Conservation (phyloP, 768 basidiomycete species). For the Peribolospora kevripleyi region DNA sequence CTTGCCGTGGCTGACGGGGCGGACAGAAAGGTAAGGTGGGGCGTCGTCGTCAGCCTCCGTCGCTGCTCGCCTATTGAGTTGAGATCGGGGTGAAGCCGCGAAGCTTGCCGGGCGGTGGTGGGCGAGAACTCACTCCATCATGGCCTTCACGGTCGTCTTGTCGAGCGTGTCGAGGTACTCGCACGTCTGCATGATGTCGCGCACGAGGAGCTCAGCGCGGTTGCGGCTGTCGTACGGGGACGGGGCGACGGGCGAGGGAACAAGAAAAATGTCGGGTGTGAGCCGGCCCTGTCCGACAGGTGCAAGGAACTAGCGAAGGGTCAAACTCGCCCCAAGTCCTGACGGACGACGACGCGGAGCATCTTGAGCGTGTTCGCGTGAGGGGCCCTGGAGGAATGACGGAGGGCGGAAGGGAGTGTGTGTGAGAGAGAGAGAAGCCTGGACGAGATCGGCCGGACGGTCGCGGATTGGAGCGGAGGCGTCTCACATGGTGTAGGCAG, state of each 20-base stretch:
- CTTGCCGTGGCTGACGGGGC: background rate
- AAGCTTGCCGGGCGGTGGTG: no score
- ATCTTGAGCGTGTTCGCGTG: slow-evolving; percentile 14
- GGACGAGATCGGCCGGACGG: background rate
- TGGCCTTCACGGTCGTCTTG: background rate
- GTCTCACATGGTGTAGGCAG: slow-evolving; percentile 1
- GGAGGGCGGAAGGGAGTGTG: slow-evolving; percentile 1
- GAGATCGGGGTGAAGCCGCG: background rate
- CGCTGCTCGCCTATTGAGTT: no score
- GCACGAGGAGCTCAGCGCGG: background rate
- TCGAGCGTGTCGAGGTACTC: background rate
- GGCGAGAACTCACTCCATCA: background rate
- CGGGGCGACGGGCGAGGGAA: background rate
- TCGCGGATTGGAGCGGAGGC: no score
- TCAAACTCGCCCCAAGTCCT: slow-evolving; percentile 10
- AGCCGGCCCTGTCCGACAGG: background rate
- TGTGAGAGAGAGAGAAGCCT: slow-evolving; percentile 1
- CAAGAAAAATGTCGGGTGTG: background rate
- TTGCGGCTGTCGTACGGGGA: background rate
- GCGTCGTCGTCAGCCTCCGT: background rate
- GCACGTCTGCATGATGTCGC: background rate
- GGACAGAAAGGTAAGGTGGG: background rate
- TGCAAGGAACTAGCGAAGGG: background rate
- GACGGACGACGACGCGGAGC: slow-evolving; percentile 18
- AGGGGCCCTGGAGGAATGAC: slow-evolving; percentile 2